These are phyloP conservation scores for Dendrothele bispora DNA, from an alignment of 768 basidiomycete genomes.

Conservation along the genomic window DNA sequence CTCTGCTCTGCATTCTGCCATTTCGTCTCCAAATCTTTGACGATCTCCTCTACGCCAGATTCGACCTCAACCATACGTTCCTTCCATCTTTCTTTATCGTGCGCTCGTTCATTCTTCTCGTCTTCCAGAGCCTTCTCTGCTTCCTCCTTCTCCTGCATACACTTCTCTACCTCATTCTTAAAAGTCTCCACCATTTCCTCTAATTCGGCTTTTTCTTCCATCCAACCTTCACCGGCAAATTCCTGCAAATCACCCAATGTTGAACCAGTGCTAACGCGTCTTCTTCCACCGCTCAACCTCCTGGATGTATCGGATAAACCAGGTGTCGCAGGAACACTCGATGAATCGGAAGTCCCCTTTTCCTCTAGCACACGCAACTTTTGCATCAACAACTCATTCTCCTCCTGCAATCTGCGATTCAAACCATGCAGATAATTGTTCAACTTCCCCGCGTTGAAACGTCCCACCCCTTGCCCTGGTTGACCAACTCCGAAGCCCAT, in stretches of 20 bases:
- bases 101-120: conserved; percentile 57
- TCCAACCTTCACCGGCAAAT: conserved; percentile 67
- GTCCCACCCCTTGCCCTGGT: conserved; percentile 63
- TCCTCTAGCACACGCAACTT: conserved; percentile 57
- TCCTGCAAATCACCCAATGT: conserved; percentile 64
- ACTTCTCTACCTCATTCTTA: conserved; percentile 48
- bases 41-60: conserved; percentile 63
- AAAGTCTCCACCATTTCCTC: conserved; percentile 52
- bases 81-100: conserved; percentile 71
- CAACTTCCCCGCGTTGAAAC: conserved; percentile 84
- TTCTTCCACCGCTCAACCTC: conserved; percentile 36
- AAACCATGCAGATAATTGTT: conserved; percentile 86
- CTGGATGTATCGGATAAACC: conserved; percentile 27
- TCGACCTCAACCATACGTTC: conserved; percentile 73
- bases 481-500: conserved; percentile 70
- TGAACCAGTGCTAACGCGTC: conserved; percentile 54
- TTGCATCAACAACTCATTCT: conserved; percentile 69
- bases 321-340: conserved; percentile 24
- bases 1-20: conserved; percentile 51
- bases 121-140: conserved; percentile 46
- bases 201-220: conserved; percentile 53
- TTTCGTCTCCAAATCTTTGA: conserved; percentile 63
- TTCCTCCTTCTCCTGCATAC: conserved; percentile 44
- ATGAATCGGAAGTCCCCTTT: conserved; percentile 24
- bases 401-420: conserved; percentile 80